phyloP scores from a whole-genome alignment of 345 rosid species.

The Alliaria petiolata region DNA sequence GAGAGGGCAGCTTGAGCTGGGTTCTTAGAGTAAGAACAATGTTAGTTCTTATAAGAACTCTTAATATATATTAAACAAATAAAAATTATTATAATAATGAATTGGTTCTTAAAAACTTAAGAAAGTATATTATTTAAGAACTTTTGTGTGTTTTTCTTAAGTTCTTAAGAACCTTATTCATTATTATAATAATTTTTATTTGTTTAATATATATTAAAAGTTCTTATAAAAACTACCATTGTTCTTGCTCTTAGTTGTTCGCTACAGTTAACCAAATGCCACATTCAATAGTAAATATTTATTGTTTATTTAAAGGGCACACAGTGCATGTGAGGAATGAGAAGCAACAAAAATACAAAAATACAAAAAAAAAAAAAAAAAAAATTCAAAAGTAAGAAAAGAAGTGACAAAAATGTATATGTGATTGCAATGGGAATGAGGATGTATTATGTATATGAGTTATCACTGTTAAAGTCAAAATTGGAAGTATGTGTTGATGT shows the following conservation, averaged over 20 bases:
- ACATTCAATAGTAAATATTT: constrained; percentile 16
- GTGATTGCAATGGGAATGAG: constrained; percentile 9
- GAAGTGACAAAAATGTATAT: not conserved
- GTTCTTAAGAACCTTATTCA: no score
- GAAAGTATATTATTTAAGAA: no score
- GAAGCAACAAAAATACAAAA: constrained; percentile 11
- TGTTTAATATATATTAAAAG: no score
- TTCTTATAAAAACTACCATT: no score
- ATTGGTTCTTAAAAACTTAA: no score
- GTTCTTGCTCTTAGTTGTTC: no score
- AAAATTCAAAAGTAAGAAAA: not conserved
- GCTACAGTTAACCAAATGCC: constrained; percentile 21
- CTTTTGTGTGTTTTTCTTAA: no score
- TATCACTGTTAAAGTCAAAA: constrained; percentile 19
- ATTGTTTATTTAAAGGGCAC: not conserved
- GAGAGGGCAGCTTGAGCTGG: constrained; percentile 22
- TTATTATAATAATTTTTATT: no score
- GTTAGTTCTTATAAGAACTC: no score
- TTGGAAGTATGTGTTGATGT: constrained; percentile 13
- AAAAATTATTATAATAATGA: no score
- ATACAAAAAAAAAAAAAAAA: not conserved
- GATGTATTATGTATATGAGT: constrained; percentile 3
- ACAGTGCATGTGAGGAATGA: not conserved
- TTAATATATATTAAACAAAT: no score
- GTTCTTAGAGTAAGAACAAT: no score